Conservation (phyloP, 2,329 filamentous ascomycete species). For the Tolypocladium paradoxum region DNA sequence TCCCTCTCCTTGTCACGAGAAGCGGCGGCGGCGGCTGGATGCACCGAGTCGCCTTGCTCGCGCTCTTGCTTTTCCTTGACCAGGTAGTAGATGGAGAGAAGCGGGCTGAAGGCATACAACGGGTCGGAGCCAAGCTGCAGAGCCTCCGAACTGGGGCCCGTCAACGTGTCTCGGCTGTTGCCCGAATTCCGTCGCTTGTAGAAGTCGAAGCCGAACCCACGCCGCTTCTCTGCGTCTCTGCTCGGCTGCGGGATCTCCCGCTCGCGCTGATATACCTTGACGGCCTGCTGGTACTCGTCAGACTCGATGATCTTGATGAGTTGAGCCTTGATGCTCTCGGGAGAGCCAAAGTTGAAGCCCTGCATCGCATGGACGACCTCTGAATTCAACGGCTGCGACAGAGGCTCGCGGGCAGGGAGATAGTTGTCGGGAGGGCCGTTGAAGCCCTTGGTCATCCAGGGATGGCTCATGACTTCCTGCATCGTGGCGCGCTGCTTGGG, state of each 20-base stretch:
- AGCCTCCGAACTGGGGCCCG: slow-evolving; percentile 73
- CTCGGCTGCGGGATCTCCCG: slow-evolving; percentile 45
- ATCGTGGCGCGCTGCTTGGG: slow-evolving; percentile 78
- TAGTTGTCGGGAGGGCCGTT: slow-evolving; percentile 80
- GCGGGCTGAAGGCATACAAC: slow-evolving; percentile 82
- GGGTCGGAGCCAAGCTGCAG: slow-evolving; percentile 76
- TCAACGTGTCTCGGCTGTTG: slow-evolving; percentile 78
- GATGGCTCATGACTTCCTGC: slow-evolving; percentile 85
- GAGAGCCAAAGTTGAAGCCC: slow-evolving; percentile 89
- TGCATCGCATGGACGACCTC: slow-evolving; percentile 89
- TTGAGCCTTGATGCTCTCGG: slow-evolving; percentile 72
- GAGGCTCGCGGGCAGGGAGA: slow-evolving; percentile 69
- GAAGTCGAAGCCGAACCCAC: slow-evolving; percentile 86
- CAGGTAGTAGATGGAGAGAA: slow-evolving; percentile 90
- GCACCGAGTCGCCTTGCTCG: slow-evolving; percentile 38
- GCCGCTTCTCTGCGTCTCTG: slow-evolving; percentile 67
- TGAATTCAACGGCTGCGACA: slow-evolving; percentile 73
- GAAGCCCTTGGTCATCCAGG: slow-evolving; percentile 93
- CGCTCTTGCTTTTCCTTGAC: slow-evolving; percentile 90
- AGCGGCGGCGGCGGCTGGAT: slow-evolving; percentile 39
- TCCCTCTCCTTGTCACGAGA: slow-evolving; percentile 20
- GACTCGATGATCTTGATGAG: slow-evolving; percentile 82
- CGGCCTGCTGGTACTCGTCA: slow-evolving; percentile 81
- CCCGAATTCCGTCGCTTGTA: slow-evolving; percentile 90
- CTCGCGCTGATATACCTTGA: slow-evolving; percentile 60